These are phyloP conservation scores for Trichoderma aggressivum DNA, from an alignment of 2,329 filamentous ascomycete genomes.

Conservation along the genomic window DNA sequence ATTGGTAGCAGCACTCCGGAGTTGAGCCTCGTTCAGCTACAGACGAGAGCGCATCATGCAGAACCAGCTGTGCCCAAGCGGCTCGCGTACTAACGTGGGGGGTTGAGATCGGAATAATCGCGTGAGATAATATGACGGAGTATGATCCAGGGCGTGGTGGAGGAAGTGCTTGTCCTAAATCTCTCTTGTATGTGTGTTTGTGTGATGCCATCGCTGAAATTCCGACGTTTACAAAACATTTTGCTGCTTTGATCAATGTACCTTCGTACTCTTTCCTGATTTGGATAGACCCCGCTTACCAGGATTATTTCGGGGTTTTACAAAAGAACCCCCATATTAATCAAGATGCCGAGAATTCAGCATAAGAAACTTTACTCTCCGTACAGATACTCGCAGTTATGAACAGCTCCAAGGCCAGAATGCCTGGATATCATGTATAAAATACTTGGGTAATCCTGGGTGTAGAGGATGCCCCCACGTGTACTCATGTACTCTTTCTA, in stretches of 20 bases:
- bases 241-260: neutral
- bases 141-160: neutral
- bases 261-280: conserved; percentile 5
- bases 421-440: neutral
- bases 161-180: neutral
- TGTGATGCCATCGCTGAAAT: neutral
- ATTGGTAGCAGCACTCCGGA: neutral
- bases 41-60: neutral
- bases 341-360: neutral
- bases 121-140: neutral
- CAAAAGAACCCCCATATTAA: neutral
- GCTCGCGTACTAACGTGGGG: neutral
- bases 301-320: neutral
- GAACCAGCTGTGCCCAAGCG: neutral
- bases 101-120: neutral
- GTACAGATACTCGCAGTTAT: neutral
- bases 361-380: neutral
- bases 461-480: neutral
- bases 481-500: neutral
- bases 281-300: neutral
- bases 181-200: neutral
- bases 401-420: neutral
- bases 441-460: neutral
- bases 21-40: neutral
- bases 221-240: neutral